Base-by-base conservation (phyloP, 768 basidiomycete species). In the Tremella mesenterica region DNA sequence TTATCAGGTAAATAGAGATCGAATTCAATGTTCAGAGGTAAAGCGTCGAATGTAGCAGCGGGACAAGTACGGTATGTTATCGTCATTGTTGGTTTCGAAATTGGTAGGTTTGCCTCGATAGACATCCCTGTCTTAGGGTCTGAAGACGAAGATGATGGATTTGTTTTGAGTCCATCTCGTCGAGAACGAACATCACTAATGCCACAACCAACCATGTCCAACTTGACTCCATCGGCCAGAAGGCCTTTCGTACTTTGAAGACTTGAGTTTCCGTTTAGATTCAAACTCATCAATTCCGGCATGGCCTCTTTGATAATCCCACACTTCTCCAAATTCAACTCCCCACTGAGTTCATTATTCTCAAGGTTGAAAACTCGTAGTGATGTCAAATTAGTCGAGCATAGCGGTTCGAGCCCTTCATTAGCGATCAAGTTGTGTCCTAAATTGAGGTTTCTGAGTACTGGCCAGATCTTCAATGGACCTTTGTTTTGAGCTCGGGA, bases 1-100 rank as follows among this genome's bases (percentile, higher is more conserved):
- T 46, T 43, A 0, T 48, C 18, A 23, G 69, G 69, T n/a, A 71
- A 58, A 48, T 69, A 71, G 10, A 71, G 46, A 49, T 71, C 69
- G n/a, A 69, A 50, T 30, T 66, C 65, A 52, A 71, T 54, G 20
- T 56, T 39, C 6, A 71, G 53, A 20, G 63, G 65, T 47, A 59
- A 60, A 10, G 64, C 64, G 29, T 69, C 64, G 51, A 69, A 69
- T 5, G 67, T 69, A 7, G 64, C 67, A 6, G 67, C 67, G 4
- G 67, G 67, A 23, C 47, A 50, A 10, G 57, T 66, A 18, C 58
- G 50, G 45, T 63, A 70, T 1, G 56, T 53, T 3, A 63, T 14
- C 2, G 63, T 63, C 23, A 60, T n/a, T 27, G 56, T 53, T 10
- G 67, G 60, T 23, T 59, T 52, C 8, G 61, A 59, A 0, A 61